A percentile compares a stretch with the other conserved stretches of the same genome.
These are phyloP conservation scores for Zasmidium cellare DNA, from an alignment of 2,329 filamentous ascomycete species.

Conservation along the genomic window DNA sequence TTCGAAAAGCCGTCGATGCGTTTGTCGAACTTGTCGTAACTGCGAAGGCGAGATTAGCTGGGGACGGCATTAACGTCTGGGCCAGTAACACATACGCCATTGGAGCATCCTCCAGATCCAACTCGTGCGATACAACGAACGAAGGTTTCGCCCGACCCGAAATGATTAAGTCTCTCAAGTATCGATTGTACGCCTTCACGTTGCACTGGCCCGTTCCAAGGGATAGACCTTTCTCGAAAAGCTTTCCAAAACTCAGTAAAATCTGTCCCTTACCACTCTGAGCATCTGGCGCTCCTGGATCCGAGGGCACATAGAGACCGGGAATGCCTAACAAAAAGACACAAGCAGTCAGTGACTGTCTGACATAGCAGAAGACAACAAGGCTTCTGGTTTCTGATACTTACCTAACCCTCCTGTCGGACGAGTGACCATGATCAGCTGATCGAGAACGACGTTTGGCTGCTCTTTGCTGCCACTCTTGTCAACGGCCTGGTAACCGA, in stretches of 20 bases:
- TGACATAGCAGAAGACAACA: constrained; percentile 27
- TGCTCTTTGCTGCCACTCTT: constrained; percentile 59
- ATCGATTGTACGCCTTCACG: constrained; percentile 67
- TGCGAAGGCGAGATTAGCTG: neutral
- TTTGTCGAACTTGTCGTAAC: constrained; percentile 66
- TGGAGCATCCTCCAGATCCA: constrained; percentile 62
- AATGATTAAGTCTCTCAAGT: constrained; percentile 66
- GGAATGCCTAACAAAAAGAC: constrained; percentile 5
- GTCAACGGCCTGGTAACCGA: constrained; percentile 64
- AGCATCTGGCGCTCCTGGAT: constrained; percentile 64
- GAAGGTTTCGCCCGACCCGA: constrained; percentile 64
- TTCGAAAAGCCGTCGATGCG: constrained; percentile 68
- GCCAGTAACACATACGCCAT: constrained; percentile 14
- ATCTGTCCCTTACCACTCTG: constrained; percentile 64
- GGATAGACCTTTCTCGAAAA: constrained; percentile 66
- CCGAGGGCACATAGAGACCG: constrained; percentile 43
- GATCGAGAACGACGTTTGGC: constrained; percentile 64
- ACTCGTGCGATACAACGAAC: constrained; percentile 67
- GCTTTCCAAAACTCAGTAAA: constrained; percentile 64
- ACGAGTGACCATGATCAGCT: constrained; percentile 63
- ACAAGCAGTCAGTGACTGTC: neutral
- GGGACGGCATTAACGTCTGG: neutral
- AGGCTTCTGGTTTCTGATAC: too few relatives aligned
- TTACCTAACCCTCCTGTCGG: constrained; percentile 64
- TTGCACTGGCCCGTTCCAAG: constrained; percentile 65